Base-by-base conservation (phyloP, 805 yeast genomes). In the Clavispora phyllophila region DNA sequence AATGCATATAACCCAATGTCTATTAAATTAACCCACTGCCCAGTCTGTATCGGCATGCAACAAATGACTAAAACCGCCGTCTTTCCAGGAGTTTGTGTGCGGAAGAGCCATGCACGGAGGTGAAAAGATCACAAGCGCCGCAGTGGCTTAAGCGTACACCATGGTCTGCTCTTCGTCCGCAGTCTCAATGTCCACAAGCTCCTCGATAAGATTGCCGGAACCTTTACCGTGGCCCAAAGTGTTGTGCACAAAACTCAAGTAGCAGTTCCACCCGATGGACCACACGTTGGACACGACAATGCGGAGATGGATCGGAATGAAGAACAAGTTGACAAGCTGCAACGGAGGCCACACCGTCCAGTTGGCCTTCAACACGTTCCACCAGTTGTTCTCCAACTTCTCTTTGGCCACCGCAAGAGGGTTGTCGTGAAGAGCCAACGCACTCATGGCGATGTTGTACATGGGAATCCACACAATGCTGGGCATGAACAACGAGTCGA, bases 161-260 rank as follows among this genome's bases (percentile, higher is more conserved):
- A 63, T 65, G 22, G 65, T 60, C 42, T 56, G 50, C 47, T 61
- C 66, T 45, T 62, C 57, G 36, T 56, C 60, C n/a, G 60, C 61
- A 28, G 66, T 64, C 46, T 68, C 71, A 26, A 67, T 57, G 45
- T 68, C 72, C 33, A 66, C 65, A 41, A 68, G 50, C 44, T 66
- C 70, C 51, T 68, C 73, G 33, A 68, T 45, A 27, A 47, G 43
- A 39, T 56, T 52, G n/a, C 68, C 69, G 39, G 65, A 60, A 9
- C 65, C 66, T 45, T 64, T 62, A 22, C 68, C 71, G 40, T 65
- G 72, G 9, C 68, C 65, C 46, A 57, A 54, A 13, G 70, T 65
- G 37, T 79, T 70, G 49, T 85, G 88, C 43, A 66, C 60, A 42
- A 57, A 65, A 50, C 73, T 68, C 56, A 69, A 63, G 53, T 59